Conservation (phyloP, 805 yeast genomes). For the Pichia occidentalis region DNA sequence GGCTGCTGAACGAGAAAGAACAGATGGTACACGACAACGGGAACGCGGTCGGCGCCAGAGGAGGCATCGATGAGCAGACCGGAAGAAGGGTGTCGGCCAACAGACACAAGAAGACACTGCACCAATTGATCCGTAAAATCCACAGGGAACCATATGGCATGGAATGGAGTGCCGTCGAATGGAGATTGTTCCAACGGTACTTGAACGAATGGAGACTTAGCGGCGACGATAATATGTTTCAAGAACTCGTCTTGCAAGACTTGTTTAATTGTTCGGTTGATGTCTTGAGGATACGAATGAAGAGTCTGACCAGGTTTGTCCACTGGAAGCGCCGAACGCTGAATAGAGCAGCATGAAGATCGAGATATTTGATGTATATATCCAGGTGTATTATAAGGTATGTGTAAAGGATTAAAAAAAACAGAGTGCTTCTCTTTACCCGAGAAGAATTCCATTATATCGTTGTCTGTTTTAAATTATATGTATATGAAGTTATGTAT, state of each 20-base stretch:
- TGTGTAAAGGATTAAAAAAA: too few species aligned
- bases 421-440: too few species aligned
- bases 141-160: constrained; percentile 8
- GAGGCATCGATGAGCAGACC: neutral
- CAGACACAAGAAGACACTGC: constrained; percentile 1
- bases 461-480: too few species aligned
- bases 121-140: constrained; percentile 6
- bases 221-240: constrained; percentile 11
- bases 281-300: constrained; percentile 20
- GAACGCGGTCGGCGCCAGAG: neutral
- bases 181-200: constrained; percentile 21
- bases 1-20: constrained; percentile 4
- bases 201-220: constrained; percentile 19
- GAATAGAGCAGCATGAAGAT: neutral
- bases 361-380: neutral
- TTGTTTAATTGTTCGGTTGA: constrained; percentile 22
- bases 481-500: too few species aligned
- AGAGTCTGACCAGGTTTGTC: constrained; percentile 16
- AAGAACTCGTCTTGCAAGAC: constrained; percentile 2
- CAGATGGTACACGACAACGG: neutral
- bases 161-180: constrained; percentile 21
- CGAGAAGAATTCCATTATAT: too few species aligned
- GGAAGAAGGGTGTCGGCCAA: neutral
- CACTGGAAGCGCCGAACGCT: constrained; percentile 16
- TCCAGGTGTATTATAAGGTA: neutral